Percentiles rank a stretch among this genome's conserved stretches.
Conservation (phyloP, 1,284 basidiomycete genomes). For the Caloboletus inedulis region DNA sequence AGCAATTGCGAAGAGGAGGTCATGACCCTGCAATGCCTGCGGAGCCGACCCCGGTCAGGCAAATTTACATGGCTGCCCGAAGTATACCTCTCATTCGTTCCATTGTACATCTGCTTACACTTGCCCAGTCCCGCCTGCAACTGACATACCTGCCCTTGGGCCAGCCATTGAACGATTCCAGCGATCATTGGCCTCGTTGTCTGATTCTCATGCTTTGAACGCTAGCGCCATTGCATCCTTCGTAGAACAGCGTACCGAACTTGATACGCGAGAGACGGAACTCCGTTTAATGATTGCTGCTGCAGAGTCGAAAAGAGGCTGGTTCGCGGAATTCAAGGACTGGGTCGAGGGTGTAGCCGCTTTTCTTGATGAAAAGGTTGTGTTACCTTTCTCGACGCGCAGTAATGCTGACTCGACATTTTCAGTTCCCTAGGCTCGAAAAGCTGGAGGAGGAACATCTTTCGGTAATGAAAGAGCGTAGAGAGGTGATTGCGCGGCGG, state of each 20-base stretch:
- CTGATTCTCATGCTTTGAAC: conserved; percentile 68
- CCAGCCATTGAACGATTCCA: conserved; percentile 57
- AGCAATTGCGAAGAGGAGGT: conserved; percentile 79
- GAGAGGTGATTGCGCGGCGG: conserved; percentile 64
- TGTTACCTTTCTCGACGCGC: conserved; percentile 1
- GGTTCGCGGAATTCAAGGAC: conserved; percentile 82
- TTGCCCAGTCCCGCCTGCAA: conserved; percentile 55
- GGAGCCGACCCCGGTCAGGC: conserved; percentile 40
- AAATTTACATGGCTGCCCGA: conserved; percentile 68
- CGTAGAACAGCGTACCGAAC: conserved; percentile 62
- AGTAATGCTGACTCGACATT: conserved; percentile 7
- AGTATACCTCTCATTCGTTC: conserved; percentile 49
- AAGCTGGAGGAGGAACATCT: conserved; percentile 80
- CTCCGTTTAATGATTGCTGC: conserved; percentile 75
- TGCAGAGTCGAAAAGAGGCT: conserved; percentile 81
- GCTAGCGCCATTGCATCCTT: conserved; percentile 60
- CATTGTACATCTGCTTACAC: conserved; percentile 14
- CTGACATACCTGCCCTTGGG: conserved; percentile 56
- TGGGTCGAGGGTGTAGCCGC: conserved; percentile 86
- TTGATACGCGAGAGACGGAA: conserved; percentile 76
- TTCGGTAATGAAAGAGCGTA: conserved; percentile 72
- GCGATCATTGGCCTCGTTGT: conserved; percentile 63
- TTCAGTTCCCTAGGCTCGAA: conserved; percentile 81
- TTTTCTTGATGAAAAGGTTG: conserved; percentile 91
- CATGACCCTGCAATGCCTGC: conserved; percentile 35